phyloP scores from a whole-genome alignment of 2,329 filamentous ascomycete genomes.

The Phialocephala subalpina region DNA sequence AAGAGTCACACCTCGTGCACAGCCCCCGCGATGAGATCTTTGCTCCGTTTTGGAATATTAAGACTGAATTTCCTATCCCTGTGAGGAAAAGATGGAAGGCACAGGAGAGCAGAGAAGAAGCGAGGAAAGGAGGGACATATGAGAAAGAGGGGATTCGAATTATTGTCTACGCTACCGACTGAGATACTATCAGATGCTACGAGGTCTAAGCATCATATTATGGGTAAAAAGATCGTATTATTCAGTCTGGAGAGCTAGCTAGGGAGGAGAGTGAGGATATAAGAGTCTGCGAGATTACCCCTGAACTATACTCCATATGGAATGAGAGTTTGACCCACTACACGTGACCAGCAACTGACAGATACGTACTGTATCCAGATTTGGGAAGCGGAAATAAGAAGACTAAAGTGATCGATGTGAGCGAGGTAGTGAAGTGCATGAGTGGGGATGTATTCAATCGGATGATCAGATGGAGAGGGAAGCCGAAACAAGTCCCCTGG shows the following conservation, averaged over 20 bases:
- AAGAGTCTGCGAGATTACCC: too few species aligned
- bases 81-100: neutral
- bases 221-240: too few species aligned
- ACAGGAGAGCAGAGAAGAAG: neutral
- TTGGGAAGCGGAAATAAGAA: neutral
- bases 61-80: neutral
- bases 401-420: neutral
- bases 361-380: constrained; percentile 2
- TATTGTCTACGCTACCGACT: neutral
- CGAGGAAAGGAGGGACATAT: neutral
- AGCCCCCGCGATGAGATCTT: neutral
- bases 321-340: too few species aligned
- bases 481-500: neutral
- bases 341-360: too few species aligned
- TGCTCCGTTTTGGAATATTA: neutral
- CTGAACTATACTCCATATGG: too few species aligned
- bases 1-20: neutral
- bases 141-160: too few species aligned
- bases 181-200: too few species aligned
- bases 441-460: neutral
- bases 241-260: too few species aligned
- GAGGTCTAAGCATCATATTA: too few species aligned
- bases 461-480: neutral
- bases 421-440: neutral
- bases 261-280: too few species aligned